Evolutionary conservation across 2,329 filamentous ascomycete genomes (phyloP), one percentile per base, ranked within the genome.

Genomic region (Dactylella cylindrospora): DNA sequence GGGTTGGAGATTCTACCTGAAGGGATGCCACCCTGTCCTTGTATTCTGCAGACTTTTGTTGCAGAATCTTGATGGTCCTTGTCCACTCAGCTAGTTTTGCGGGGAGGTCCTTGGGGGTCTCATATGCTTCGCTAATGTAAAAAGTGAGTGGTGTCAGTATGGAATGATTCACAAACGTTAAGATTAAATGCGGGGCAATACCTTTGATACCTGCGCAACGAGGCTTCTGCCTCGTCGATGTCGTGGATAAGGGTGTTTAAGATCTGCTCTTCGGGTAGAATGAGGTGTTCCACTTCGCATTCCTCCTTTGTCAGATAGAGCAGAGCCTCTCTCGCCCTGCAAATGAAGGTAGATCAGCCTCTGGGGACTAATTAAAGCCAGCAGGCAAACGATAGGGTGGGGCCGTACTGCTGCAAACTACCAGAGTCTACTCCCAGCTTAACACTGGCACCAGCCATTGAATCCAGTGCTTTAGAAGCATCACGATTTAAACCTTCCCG

Each of bases 11-110:
- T n/a, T 39, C 19, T 36, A 67, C 67, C 44, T 72, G 71, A 2
- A 78, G 68, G 2, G 76, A 71, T 54, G 75, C 70, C 66, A 81
- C 74, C 33, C 78, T 78, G 51, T 83, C 80, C 40, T 76, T 74
- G 57, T 87, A 80, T 69, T 93, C 88, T 12, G 81, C 80, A 1
- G 90, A 75, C 67, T 85, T 85, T 2, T 81, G 74, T 10, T 78
- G 74, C 29, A 88, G 75, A n/a, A 80, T 74, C 70, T 88, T 89
- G 41, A 85, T 80, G 52, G 79, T 82, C 50, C 86, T 82, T 66
- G 84, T 82, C 73, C 86, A 81, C 44, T 93, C 85, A 3, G 84
- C 77, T n/a, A 89, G 91, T 66, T 84, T 79, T 66, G 82, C 82
- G 8, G 82, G 80, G 2, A 90, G 74, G 64, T 82, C 76, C 0